A percentile compares a stretch with the other conserved stretches of the same genome.
These are phyloP conservation scores for Amphicarpaea edgeworthii DNA, from an alignment of 306 rosid genomes.

Conservation along the genomic window DNA sequence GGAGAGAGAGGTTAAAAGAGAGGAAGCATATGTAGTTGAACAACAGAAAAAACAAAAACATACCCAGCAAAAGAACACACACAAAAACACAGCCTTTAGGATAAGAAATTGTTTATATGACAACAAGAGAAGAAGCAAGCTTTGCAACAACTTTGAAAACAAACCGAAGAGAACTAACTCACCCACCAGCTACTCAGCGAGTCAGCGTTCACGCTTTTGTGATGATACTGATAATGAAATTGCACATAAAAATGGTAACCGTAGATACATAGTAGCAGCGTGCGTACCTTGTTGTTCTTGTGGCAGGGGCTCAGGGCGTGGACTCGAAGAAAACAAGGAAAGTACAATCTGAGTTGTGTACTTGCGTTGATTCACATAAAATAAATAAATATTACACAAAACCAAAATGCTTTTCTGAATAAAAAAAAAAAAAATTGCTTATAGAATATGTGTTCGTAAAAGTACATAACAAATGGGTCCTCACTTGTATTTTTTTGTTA, in stretches of 20 bases:
- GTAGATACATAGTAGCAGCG: neutral
- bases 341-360: slow-evolving; percentile 41
- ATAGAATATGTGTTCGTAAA: neutral
- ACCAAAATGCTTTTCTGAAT: no score
- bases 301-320: neutral
- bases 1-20: neutral
- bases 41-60: neutral
- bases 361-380: slow-evolving; percentile 46
- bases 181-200: slow-evolving; percentile 13
- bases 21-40: slow-evolving; percentile 9
- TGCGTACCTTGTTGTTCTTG: slow-evolving; percentile 6
- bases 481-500: no score
- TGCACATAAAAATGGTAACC: slow-evolving; percentile 24
- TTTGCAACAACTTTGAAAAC: neutral
- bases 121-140: slow-evolving; percentile 1
- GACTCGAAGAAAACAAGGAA: neutral
- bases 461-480: neutral
- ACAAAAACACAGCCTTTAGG: slow-evolving; percentile 1
- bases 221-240: slow-evolving; percentile 30
- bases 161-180: no score
- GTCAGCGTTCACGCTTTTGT: slow-evolving; percentile 21
- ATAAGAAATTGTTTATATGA: neutral
- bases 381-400: slow-evolving; percentile 1
- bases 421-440: neutral
- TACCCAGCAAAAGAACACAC: neutral